These are phyloP conservation scores for Botrytis galanthina DNA, from an alignment of 2,329 filamentous ascomycete species.

Conservation along the genomic window DNA sequence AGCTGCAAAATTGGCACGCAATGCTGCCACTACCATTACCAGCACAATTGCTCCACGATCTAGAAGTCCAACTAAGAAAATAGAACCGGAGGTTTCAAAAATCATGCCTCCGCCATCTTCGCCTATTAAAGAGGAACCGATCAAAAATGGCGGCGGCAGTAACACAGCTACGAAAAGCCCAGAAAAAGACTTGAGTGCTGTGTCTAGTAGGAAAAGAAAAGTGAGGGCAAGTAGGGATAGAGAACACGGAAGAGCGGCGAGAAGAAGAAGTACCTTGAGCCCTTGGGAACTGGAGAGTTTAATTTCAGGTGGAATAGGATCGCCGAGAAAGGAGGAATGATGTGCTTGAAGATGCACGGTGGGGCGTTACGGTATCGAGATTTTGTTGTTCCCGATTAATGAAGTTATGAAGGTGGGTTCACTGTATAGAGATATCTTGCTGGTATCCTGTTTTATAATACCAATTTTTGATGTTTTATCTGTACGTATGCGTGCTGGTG, in stretches of 20 bases:
- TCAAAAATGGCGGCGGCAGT: conserved; percentile 19
- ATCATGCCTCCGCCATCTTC: conserved; percentile 39
- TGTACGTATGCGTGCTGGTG: neutral
- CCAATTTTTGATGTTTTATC: neutral
- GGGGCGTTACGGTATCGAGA: conserved; percentile 2
- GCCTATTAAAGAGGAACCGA: conserved; percentile 23
- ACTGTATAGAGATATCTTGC: conserved; percentile 6
- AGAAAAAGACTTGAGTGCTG: conserved; percentile 20
- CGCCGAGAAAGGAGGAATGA: conserved; percentile 16
- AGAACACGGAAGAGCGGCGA: conserved; percentile 48
- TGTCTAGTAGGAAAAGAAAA: conserved; percentile 42
- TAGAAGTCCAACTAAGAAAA: conserved; percentile 13
- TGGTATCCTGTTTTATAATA: neutral
- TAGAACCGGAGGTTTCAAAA: conserved; percentile 26
- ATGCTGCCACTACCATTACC: neutral
- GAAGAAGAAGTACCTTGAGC: conserved; percentile 71
- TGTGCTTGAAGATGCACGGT: neutral
- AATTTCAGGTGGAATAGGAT: conserved; percentile 45
- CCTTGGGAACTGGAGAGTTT: conserved; percentile 71
- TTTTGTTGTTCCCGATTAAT: conserved; percentile 8
- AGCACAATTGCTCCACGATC: neutral
- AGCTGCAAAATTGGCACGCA: conserved; percentile 46
- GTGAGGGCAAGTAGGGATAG: conserved; percentile 38
- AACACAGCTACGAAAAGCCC: conserved; percentile 4
- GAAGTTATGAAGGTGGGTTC: conserved; percentile 15